Conservation (phyloP, 2,329 filamentous ascomycete species). For the Xylariales sp. region DNA sequence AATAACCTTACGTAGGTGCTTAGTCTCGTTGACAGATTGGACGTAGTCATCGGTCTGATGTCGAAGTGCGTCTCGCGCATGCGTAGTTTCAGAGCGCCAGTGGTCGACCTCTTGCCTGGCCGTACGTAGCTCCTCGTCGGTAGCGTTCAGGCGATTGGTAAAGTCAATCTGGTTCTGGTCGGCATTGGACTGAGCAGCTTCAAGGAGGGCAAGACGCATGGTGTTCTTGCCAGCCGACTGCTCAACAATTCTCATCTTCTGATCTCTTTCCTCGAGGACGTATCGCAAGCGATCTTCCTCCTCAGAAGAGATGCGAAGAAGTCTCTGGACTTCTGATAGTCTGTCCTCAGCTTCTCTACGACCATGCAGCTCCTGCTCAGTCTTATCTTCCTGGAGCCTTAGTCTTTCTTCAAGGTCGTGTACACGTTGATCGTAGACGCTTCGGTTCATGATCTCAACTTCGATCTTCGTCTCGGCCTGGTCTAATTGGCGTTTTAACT, state of each 20-base stretch:
- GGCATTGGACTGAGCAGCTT: slow-evolving; percentile 58
- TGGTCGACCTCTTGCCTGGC: slow-evolving; percentile 54
- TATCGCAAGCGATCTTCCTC: slow-evolving; percentile 66
- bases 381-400: slow-evolving; percentile 56
- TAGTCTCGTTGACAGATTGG: slow-evolving; percentile 55
- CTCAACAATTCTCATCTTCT: slow-evolving; percentile 57
- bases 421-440: slow-evolving; percentile 55
- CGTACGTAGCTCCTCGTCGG: slow-evolving; percentile 52
- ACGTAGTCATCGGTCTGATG: slow-evolving; percentile 45
- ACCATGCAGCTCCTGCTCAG: slow-evolving; percentile 58
- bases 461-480: slow-evolving; percentile 55
- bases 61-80: slow-evolving; percentile 46
- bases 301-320: slow-evolving; percentile 65
- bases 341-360: slow-evolving; percentile 68
- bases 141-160: slow-evolving; percentile 47
- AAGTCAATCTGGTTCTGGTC: slow-evolving; percentile 52
- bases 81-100: slow-evolving; percentile 59
- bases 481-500: slow-evolving; percentile 51
- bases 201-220: slow-evolving; percentile 62
- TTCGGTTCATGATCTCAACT: slow-evolving; percentile 57
- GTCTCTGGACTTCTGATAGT: slow-evolving; percentile 65
- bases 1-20: slow-evolving; percentile 69
- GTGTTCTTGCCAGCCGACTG: slow-evolving; percentile 48
- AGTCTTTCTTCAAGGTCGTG: slow-evolving; percentile 66
- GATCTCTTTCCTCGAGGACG: slow-evolving; percentile 64